Percentiles rank a stretch among this genome's conserved stretches.
phyloP scores from a whole-genome alignment of 345 rosid genomes.

The Rubroshorea leprosula region DNA sequence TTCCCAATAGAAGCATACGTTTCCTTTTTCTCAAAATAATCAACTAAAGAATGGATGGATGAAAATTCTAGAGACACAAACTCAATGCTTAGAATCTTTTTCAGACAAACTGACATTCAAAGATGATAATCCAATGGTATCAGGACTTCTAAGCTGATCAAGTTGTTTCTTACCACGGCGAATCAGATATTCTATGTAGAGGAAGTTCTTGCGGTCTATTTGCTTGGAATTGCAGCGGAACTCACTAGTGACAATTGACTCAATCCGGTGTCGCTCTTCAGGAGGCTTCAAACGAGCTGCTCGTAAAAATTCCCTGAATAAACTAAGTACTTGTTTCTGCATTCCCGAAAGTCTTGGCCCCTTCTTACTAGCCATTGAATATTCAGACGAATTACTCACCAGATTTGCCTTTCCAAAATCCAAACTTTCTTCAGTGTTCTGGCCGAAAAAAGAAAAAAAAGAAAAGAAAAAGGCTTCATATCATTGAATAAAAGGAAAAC shows the following conservation, averaged over 20 bases:
- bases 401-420: not conserved
- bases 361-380: slow-evolving; percentile 27
- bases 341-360: slow-evolving; percentile 58
- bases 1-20: too few relatives aligned
- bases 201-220: slow-evolving; percentile 75
- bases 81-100: too few relatives aligned
- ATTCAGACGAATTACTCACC: slow-evolving; percentile 7
- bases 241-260: slow-evolving; percentile 54
- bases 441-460: not conserved
- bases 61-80: too few relatives aligned
- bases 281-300: slow-evolving; percentile 60
- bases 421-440: not conserved
- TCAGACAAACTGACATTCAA: too few relatives aligned
- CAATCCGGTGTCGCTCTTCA: slow-evolving; percentile 53
- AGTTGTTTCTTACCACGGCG: slow-evolving; percentile 77
- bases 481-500: not conserved
- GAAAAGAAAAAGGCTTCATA: not conserved
- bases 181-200: slow-evolving; percentile 72
- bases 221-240: slow-evolving; percentile 55
- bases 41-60: too few relatives aligned
- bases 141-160: slow-evolving; percentile 67
- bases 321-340: slow-evolving; percentile 81
- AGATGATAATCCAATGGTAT: too few relatives aligned
- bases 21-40: too few relatives aligned
- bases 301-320: slow-evolving; percentile 79